Evolutionary conservation across 2,329 filamentous ascomycete species (phyloP), one percentile per base, ranked within the genome.

Genomic region (Paramyrothecium roridum): DNA sequence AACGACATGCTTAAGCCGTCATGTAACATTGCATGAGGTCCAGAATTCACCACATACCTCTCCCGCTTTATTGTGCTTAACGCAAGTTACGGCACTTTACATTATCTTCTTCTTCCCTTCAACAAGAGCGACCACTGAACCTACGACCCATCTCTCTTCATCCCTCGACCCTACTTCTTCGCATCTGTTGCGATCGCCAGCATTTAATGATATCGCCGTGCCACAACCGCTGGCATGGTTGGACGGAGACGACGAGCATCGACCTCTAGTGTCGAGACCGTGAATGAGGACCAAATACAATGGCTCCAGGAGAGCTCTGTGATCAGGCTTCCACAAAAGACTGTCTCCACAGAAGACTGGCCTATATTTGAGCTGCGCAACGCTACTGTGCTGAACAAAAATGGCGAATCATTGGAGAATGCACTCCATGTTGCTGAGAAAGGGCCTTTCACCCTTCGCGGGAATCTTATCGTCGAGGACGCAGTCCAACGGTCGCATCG

Each of bases 351-450:
- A 13, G 75, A 83, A 61, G 71, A 83, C 17, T 88, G 84, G 78
- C 83, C 85, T 3, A 79, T 79, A 50, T 89, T 88, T 65, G 74
- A 83, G 7, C 75, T 91, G 46, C 76, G 67, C 51, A 79, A 89
- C 64, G 86, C 81, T 40, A 76, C 81, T 19, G 78, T 90, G n/a
- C 79, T 82, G 58, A 72, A 74, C 50, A 76, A 72, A 49, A 77
- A 85, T 60, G 80, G 82, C 30, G 69, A 70, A 26, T 78, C 77
- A n/a, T 67, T 83, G 3, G 82, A 80, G 26, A 89, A 83, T 63
- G 78, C 88, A 6, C 76, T 91, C 3, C 70, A 83, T 49, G 83
- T 87, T 3, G 80, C 82, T 61, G 69, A 80, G 0, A 75, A 83
- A 47, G 82, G 84, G 0, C 87, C 87, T 0, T 80, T 88, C 54